Evolutionary conservation across 805 yeast genomes (phyloP).

Genomic region (Candida sanyiensis): DNA sequence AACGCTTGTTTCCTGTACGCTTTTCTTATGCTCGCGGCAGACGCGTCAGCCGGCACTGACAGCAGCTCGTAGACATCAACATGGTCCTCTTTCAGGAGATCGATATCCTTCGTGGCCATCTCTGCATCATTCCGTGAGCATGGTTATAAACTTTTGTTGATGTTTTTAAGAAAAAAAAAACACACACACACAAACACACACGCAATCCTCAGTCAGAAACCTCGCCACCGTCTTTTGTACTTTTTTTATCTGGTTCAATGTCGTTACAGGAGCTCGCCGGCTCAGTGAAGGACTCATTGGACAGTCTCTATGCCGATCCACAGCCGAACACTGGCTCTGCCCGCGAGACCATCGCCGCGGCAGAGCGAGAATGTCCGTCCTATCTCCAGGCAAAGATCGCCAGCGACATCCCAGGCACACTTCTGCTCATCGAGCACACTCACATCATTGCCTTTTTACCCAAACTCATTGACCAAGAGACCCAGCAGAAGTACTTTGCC

Average conservation of each 20-base stretch:
- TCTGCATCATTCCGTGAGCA: neutral
- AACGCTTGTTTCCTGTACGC: constrained; percentile 78
- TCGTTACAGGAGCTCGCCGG: neutral
- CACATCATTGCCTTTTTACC: constrained; percentile 3
- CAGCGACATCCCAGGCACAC: constrained; percentile 7
- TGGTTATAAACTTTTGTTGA: neutral
- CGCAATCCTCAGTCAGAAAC: no score
- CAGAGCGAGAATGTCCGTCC: neutral
- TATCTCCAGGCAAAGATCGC: constrained; percentile 4
- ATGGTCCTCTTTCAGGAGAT: constrained; percentile 13
- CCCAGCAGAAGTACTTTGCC: constrained; percentile 11
- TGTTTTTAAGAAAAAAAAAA: neutral
- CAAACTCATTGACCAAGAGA: constrained; percentile 3
- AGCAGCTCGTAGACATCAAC: constrained; percentile 50
- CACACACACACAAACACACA: no score
- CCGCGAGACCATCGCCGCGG: neutral
- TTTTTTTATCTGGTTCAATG: neutral
- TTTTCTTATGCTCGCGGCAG: constrained; percentile 61
- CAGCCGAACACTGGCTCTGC: neutral
- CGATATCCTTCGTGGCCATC: constrained; percentile 19
- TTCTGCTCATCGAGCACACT: constrained; percentile 3
- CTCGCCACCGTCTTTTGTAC: no score
- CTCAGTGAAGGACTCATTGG: neutral
- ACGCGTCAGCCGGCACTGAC: constrained; percentile 57
- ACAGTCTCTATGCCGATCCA: constrained; percentile 2